Conservation (phyloP, 2,329 filamentous ascomycete genomes). For the Paraphoma chrysanthemicola region DNA sequence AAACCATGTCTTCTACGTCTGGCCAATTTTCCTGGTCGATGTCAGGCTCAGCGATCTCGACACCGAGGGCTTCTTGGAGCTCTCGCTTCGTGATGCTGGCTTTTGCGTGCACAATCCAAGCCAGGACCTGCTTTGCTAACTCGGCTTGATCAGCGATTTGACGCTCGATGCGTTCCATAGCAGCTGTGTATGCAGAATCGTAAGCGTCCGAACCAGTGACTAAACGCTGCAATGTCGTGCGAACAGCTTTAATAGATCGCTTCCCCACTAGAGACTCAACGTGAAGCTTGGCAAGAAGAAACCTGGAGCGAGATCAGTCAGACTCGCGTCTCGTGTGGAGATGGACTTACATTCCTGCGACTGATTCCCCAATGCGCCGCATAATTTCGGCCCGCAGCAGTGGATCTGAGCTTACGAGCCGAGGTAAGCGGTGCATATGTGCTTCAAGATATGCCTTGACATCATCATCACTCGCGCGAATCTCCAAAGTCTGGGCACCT, state of each 20-base stretch:
- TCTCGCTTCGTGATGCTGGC: slow-evolving; percentile 17
- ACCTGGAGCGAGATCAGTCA: slow-evolving; percentile 11
- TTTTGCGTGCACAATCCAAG: slow-evolving; percentile 22
- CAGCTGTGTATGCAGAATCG: slow-evolving; percentile 50
- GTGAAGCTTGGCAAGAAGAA: slow-evolving; percentile 50
- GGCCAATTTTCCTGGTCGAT: slow-evolving; percentile 16
- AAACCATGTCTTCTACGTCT: slow-evolving; percentile 20
- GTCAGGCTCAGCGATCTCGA: slow-evolving; percentile 5
- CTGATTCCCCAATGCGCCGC: not conserved
- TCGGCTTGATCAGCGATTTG: slow-evolving; percentile 42
- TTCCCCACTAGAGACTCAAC: slow-evolving; percentile 44
- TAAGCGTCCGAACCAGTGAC: slow-evolving; percentile 40
- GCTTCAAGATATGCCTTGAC: slow-evolving; percentile 16
- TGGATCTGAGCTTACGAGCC: slow-evolving; percentile 9
- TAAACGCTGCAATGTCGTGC: slow-evolving; percentile 39
- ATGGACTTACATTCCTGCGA: not conserved
- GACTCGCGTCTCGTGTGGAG: not conserved
- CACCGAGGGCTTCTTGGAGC: slow-evolving; percentile 18
- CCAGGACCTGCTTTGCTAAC: slow-evolving; percentile 44
- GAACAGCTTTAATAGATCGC: slow-evolving; percentile 42
- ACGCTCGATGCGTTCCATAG: slow-evolving; percentile 53
- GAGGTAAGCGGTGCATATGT: slow-evolving; percentile 16
- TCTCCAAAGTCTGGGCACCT: slow-evolving; percentile 6
- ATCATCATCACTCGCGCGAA: slow-evolving; percentile 23
- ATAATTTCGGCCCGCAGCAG: not conserved